A percentile compares a stretch with the other conserved stretches of the same genome.
phyloP scores from a whole-genome alignment of 768 basidiomycete genomes.

The Rhodotorula diobovata region DNA sequence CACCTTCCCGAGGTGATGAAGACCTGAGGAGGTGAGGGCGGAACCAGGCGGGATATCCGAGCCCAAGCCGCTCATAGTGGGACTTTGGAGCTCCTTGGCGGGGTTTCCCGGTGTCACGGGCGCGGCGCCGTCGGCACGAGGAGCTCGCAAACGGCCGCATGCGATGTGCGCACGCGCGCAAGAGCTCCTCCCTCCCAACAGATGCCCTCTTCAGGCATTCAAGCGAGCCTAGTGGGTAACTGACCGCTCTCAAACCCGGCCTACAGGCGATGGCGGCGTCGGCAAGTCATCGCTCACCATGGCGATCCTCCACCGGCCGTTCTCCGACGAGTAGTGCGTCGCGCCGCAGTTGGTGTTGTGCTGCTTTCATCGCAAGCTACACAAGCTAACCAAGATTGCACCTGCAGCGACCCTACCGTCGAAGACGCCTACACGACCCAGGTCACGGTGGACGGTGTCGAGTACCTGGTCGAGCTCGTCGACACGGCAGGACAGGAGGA shows the following conservation, averaged over 20 bases:
- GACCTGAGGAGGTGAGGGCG: neutral
- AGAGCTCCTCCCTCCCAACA: no score
- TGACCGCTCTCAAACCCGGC: neutral
- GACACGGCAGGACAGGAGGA: constrained; percentile 94
- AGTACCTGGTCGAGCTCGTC: constrained; percentile 94
- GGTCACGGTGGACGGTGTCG: constrained; percentile 74
- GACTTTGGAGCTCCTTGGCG: no score
- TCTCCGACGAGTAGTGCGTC: constrained; percentile 25
- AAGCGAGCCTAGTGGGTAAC: no score
- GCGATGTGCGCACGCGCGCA: no score
- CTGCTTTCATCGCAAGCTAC: neutral
- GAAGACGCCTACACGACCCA: constrained; percentile 79
- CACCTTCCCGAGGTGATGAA: neutral
- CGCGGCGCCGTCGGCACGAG: no score
- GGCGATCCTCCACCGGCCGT: constrained; percentile 11
- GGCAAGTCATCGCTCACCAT: constrained; percentile 31
- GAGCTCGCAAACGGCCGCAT: no score
- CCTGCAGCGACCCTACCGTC: constrained; percentile 91
- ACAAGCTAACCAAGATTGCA: constrained; percentile 64
- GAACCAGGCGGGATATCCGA: neutral
- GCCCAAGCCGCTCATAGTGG: no score
- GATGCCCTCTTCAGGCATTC: no score
- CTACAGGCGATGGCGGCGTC: constrained; percentile 35
- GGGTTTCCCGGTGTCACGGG: no score
- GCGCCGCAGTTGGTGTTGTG: neutral